Evolutionary conservation across 495 filamentous ascomycete genomes (phyloP), one percentile per base, ranked within the genome.

Genomic region (Aspergillus ostianus): DNA sequence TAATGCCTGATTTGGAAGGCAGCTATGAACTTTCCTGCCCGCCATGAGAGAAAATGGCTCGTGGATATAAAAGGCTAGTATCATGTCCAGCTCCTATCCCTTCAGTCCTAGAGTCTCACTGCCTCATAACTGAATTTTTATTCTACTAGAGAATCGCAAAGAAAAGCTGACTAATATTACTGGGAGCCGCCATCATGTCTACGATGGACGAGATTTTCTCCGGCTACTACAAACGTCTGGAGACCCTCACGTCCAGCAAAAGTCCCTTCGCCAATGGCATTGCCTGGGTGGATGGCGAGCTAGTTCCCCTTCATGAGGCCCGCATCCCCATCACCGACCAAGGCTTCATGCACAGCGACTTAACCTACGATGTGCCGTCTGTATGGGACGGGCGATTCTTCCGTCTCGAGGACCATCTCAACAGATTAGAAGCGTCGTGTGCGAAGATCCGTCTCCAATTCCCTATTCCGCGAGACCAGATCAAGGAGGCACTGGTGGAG

Each of bases 351-450:
- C 73, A 73, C 60, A 69, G 72, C 62, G 73, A 76, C 30, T 51
- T 76, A 36, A 73, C 71, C 23, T 76, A 76, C 53, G 73, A 76
- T 49, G 73, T 76, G 5, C 73, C 73, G 2, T 62, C 72, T 1
- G 69, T 76, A 23, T 74, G 73, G 73, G 69, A 74, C 52, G 72
- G 73, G 18, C 68, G 73, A 8, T 69, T 67, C 56, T 72, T 73
- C 62, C 71, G 71, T 3, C 67, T 73, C 32, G 69, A 73, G 41
- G 71, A 73, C 55, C 73, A 76, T 55, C 56, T 76, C 19, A 48
- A 23, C 45, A 70, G 73, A 15, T 49, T 75, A 6, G 64, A 73
- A 4, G 53, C 44, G 1, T 73, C 69, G 61, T 76, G 73, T 63
- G 32, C 8, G 0, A 76, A 76, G 47, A 19, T 76, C 23, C 70